These are phyloP conservation scores for Ceratocystiopsis minuta DNA, from an alignment of 2,329 filamentous ascomycete species.

Conservation along the genomic window DNA sequence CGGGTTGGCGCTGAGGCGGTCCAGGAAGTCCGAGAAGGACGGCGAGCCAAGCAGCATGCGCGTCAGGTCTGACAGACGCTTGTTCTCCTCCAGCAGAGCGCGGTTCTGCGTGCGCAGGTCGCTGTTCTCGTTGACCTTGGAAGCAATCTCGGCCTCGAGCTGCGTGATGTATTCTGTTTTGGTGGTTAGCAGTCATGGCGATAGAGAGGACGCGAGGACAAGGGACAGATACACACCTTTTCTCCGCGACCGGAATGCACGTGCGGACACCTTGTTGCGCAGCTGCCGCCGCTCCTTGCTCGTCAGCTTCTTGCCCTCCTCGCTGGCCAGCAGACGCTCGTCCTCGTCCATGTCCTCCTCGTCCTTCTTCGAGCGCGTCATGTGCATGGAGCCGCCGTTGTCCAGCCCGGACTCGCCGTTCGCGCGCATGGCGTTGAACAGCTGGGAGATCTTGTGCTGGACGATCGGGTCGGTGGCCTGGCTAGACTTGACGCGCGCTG, in stretches of 20 bases:
- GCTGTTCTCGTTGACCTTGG: constrained; percentile 66
- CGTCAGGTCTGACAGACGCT: constrained; percentile 58
- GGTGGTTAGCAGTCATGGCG: constrained; percentile 27
- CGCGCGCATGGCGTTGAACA: constrained; percentile 81
- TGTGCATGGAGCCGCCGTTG: constrained; percentile 33
- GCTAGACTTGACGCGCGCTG: constrained; percentile 29
- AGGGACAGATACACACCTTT: constrained; percentile 52
- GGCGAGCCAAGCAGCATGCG: constrained; percentile 65
- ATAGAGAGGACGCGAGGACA: neutral
- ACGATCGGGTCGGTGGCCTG: constrained; percentile 49
- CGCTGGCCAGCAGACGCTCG: constrained; percentile 80
- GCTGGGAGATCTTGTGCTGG: constrained; percentile 85
- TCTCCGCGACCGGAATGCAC: constrained; percentile 90
- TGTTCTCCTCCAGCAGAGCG: constrained; percentile 69
- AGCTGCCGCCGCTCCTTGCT: constrained; percentile 93
- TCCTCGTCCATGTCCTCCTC: constrained; percentile 99
- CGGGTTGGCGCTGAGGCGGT: constrained; percentile 45
- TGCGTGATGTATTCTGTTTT: constrained; percentile 84
- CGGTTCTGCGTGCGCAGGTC: constrained; percentile 68
- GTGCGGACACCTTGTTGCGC: constrained; percentile 96
- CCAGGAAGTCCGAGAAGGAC: constrained; percentile 67
- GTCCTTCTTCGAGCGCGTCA: constrained; percentile 62
- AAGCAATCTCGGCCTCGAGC: constrained; percentile 74
- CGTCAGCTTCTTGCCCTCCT: constrained; percentile 97
- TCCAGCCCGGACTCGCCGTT: constrained; percentile 41